Conservation (phyloP, 225 moss, liverwort and hornwort genomes). For the Straminergon stramineum region DNA sequence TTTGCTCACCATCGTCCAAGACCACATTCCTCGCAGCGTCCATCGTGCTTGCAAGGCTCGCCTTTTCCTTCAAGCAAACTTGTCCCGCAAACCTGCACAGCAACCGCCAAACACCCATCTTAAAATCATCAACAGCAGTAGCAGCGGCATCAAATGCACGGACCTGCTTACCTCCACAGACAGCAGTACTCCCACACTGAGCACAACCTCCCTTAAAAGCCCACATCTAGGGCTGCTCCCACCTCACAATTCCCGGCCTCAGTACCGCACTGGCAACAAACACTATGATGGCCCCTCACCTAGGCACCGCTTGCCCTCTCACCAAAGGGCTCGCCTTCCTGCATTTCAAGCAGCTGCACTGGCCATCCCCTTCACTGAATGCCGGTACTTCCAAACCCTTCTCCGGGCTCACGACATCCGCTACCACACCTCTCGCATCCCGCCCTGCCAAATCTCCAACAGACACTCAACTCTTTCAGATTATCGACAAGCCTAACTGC, state of each 20-base stretch:
- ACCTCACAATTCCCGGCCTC: background rate
- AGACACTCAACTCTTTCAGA: background rate
- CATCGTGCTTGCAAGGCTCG: slow-evolving; percentile 12
- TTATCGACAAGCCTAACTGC: background rate
- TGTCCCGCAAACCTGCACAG: slow-evolving; percentile 46
- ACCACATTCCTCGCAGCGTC: slow-evolving; percentile 26
- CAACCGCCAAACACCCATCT: background rate
- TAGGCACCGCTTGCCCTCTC: slow-evolving; percentile 58
- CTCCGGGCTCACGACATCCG: slow-evolving; percentile 15
- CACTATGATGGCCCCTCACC: slow-evolving; percentile 31
- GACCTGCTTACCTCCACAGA: background rate
- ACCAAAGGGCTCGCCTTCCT: slow-evolving; percentile 42
- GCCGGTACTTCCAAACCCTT: slow-evolving; percentile 19
- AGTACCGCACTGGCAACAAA: background rate
- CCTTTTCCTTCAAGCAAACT: slow-evolving; percentile 45
- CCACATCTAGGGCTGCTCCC: background rate
- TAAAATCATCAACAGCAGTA: background rate
- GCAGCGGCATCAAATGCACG: background rate
- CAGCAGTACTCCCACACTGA: background rate
- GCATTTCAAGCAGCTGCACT: slow-evolving; percentile 49
- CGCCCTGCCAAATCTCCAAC: slow-evolving; percentile 13
- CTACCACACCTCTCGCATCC: slow-evolving; percentile 4
- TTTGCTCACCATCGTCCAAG: slow-evolving; percentile 1
- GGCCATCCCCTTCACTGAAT: slow-evolving; percentile 23
- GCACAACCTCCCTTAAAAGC: background rate